A percentile compares a stretch with the other conserved stretches of the same genome.
Evolutionary conservation across 148 eudicot species (phyloP).

Genomic region (Pouteria glomerata): DNA sequence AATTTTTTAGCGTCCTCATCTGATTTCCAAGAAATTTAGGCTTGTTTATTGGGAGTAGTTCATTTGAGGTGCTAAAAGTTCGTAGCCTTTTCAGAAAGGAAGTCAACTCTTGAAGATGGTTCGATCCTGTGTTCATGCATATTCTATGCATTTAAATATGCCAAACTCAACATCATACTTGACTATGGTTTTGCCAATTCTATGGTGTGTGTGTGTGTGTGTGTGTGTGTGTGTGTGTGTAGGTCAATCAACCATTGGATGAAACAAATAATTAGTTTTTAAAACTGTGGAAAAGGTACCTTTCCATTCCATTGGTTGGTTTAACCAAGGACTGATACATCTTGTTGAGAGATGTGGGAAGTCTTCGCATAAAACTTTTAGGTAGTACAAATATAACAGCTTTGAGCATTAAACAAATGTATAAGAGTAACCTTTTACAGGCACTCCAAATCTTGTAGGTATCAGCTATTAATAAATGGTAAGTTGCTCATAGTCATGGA

Average conservation of each 20-base stretch:
- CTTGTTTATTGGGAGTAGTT: slow-evolving; percentile 3
- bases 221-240: too few relatives aligned
- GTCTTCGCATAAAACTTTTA: neutral
- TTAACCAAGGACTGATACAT: too few relatives aligned
- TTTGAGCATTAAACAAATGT: too few relatives aligned
- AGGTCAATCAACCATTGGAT: too few relatives aligned
- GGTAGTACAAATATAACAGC: too few relatives aligned
- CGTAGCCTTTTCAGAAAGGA: neutral
- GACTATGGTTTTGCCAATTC: slow-evolving; percentile 4
- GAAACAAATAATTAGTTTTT: neutral
- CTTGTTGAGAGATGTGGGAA: neutral
- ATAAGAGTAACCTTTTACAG: too few relatives aligned
- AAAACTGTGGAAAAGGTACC: too few relatives aligned
- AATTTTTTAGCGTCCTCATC: slow-evolving; percentile 8
- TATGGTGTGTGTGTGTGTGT: too few relatives aligned
- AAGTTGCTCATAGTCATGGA: neutral
- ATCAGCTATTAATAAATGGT: neutral
- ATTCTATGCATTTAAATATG: neutral
- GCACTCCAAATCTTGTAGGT: too few relatives aligned
- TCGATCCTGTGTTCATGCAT: neutral
- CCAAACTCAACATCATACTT: slow-evolving; percentile 4
- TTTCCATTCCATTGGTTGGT: too few relatives aligned
- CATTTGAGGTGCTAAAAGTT: neutral
- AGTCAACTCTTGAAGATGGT: neutral
- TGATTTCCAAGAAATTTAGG: slow-evolving; percentile 18